Base-by-base conservation (phyloP, 208 protist species). In the Vickermania ingenoplastis region DNA sequence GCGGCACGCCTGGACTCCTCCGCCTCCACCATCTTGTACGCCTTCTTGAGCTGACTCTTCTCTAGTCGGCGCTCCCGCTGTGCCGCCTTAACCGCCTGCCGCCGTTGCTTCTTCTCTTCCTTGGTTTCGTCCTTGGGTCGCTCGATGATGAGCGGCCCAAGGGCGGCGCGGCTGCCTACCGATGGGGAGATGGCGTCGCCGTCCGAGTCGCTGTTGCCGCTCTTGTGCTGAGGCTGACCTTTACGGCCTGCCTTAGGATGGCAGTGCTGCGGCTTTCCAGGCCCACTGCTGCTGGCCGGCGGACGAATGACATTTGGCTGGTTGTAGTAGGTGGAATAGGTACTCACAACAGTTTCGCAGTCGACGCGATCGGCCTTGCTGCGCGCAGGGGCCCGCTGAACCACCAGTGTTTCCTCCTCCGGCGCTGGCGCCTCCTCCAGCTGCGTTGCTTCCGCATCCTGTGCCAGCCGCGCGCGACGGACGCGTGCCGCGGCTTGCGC, bases 291-390 rank as follows among this genome's bases (percentile, higher is more conserved):
- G 21, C 3, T 53, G 3, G 57, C 57, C 0, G 80, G 70, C 1
- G 85, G 71, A n/a, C 70, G 56, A 64, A 96, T 91, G 1, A 94
- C 72, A 58, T 91, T 91, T 11, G 89, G 89, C 57, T 96, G 89
- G 62, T 96, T 93, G 71, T 83, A 88, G 62, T 91, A 89, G 5
- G 79, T 92, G 0, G 81, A 89, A 61, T 81, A 83, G 7, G 76
- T 63, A 50, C 76, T 90, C 14, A 94, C 68, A 17, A 71, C 86
- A 0, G 81, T 96, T 60, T 96, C 89, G 63, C 82, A 90, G 70
- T 96, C 89, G 24, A 91, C 31, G 26, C 73, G 80, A 41, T 75
- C 67, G 24, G 51, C 21, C 54, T 67, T 70, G 21, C 69, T 49
- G 22, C 7, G 31, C 29, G 27, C 63, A 57, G 72, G 67, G 53